Evolutionary conservation across 2,329 filamentous ascomycete genomes (phyloP).

Genomic region (Pseudopithomyces chartarum): DNA sequence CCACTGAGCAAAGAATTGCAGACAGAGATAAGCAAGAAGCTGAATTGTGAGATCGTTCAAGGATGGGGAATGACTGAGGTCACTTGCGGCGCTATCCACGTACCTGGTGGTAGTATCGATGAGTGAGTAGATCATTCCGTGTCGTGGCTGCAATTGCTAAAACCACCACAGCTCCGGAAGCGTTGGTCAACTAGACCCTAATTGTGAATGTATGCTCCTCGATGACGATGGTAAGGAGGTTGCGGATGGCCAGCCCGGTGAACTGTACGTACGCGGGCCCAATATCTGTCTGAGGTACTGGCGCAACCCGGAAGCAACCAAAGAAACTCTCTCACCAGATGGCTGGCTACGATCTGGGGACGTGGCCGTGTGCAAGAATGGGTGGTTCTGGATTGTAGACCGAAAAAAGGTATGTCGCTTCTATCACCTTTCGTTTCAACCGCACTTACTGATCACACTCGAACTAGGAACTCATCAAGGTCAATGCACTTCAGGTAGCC

Average conservation of each 20-base stretch:
- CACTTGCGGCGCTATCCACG: constrained; percentile 47
- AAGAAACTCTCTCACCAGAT: constrained; percentile 42
- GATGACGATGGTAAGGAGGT: constrained; percentile 52
- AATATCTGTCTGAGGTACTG: constrained; percentile 50
- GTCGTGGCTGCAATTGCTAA: background rate
- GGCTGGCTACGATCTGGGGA: constrained; percentile 48
- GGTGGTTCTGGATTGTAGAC: constrained; percentile 45
- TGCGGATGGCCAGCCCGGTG: constrained; percentile 41
- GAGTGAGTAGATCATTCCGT: constrained; percentile 27
- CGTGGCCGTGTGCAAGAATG: constrained; percentile 39
- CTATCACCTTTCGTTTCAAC: background rate
- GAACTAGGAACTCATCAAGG: constrained; percentile 47
- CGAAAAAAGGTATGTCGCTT: constrained; percentile 38
- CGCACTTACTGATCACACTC: background rate
- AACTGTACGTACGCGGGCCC: constrained; percentile 48
- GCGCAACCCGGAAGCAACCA: constrained; percentile 47
- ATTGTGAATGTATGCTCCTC: constrained; percentile 47
- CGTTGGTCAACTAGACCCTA: constrained; percentile 47
- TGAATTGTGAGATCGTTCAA: constrained; percentile 44
- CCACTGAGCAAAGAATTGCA: constrained; percentile 50
- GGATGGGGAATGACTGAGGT: constrained; percentile 52
- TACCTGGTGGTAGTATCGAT: constrained; percentile 40
- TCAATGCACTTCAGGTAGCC: constrained; percentile 47
- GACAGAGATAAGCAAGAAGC: constrained; percentile 43
- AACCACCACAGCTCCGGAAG: constrained; percentile 39